These are phyloP conservation scores for Ophiocordyceps camponoti-floridani DNA, from an alignment of 2,329 filamentous ascomycete genomes.

Conservation along the genomic window DNA sequence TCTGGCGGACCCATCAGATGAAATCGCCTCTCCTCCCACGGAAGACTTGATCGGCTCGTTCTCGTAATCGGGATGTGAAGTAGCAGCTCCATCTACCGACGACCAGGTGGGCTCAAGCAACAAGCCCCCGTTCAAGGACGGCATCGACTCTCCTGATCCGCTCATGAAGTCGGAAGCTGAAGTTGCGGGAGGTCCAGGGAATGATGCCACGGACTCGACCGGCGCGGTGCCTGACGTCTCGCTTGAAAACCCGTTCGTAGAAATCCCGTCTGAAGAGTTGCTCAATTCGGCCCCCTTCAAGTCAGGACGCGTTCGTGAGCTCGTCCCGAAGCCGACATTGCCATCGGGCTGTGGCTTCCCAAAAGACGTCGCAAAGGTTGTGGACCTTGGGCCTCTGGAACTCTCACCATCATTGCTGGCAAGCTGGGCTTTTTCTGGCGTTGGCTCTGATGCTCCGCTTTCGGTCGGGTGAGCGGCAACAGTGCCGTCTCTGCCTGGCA, in stretches of 20 bases:
- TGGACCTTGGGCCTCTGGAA: not conserved
- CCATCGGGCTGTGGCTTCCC: not conserved
- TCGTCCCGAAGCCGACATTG: not conserved
- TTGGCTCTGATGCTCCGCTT: not conserved
- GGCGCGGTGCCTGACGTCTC: not conserved
- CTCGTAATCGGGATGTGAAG: not conserved
- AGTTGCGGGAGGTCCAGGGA: not conserved
- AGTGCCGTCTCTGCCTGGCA: not conserved
- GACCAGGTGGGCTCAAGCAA: not conserved
- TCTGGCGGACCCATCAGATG: not conserved
- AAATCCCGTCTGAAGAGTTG: not conserved
- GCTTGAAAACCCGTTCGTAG: not conserved
- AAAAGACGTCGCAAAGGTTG: not conserved
- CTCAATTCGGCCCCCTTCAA: not conserved
- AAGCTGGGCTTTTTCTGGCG: not conserved
- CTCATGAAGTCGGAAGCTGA: not conserved
- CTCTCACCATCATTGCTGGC: not conserved
- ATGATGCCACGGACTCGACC: not conserved
- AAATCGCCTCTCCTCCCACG: not conserved
- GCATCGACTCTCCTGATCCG: not conserved
- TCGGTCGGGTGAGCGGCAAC: not conserved
- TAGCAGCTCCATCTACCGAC: not conserved
- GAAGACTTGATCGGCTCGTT: not conserved
- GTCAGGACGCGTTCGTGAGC: not conserved
- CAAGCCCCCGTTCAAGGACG: not conserved